Base-by-base conservation (phyloP, 768 basidiomycete species). In the Termitomyces bulborhizus region DNA sequence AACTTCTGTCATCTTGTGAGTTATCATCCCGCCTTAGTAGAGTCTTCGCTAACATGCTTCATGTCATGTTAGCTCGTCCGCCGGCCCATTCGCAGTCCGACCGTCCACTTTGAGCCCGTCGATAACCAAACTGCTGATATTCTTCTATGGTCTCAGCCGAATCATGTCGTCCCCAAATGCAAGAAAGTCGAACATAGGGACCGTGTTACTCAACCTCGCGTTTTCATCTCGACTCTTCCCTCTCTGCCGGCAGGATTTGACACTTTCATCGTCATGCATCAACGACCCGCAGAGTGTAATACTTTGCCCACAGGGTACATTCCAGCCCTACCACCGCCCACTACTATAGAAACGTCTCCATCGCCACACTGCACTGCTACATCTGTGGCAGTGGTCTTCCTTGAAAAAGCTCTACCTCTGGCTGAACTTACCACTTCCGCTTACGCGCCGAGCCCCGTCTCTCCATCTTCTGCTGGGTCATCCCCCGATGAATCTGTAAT, bases 1-100 rank as follows among this genome's bases (percentile, higher is more conserved):
- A 34, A 48, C 46, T 48, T 54, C 3, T 46, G 9, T 37, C 39
- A 46, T 29, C 34, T 54, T 9, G 53, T 54, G 40, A 54, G 53
- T 12, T 15, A 9, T 24, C 39, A 32, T 4, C 27, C 29, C 45
- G 39, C 39, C 37, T 41, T 21, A 29, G 37, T 7, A 31, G 16
- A 11, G 6, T 42, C 24, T 32, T 32, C 27, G 29, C 29, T 39
- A 18, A 40, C 16, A 31, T 32, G 26, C 18, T 8, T 41, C 3
- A 5, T 16, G 15, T 13, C 5, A 29, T 13, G 32, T 46, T 11
- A 53, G 48, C 13, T 49, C 11, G 48, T 26, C 36, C 36, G 16
- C 16, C 21, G 24, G 15, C 24, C 8, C 36, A 27, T 37, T 11
- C 24, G 24, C 26, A 36, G 16, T 15, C n/a, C 24, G 9, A n/a